Evolutionary conservation across 225 moss, liverwort and hornwort genomes (phyloP), one percentile per base, ranked within the genome.

Genomic region (Climacium dendroides): DNA sequence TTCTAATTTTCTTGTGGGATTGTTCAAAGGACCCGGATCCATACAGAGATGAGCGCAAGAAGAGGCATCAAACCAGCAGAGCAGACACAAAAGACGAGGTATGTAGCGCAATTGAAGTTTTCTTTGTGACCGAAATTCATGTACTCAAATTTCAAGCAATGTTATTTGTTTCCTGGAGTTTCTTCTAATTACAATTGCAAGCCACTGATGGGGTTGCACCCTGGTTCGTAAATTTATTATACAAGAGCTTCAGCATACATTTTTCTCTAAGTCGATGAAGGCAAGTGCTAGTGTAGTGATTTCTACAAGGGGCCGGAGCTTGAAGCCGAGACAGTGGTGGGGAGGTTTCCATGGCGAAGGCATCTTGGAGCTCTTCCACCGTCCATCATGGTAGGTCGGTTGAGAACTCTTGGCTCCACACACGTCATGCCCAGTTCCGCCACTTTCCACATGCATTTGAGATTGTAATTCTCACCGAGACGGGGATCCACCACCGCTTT

Each of bases 341-440:
- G 28, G 62, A 88, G 43, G 43, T 78, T 83, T 91, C 88, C 72
- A 92, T 35, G 32, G 69, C 76, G 52, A 92, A 80, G 70, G 91
- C 94, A 18, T 87, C 88, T 45, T 83, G 86, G 60, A 94, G 93
- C 58, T 88, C 89, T 29, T 79, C 79, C 73, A 93, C 89, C 18
- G 19, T 83, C 70, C 6, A 79, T 67, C 90, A 94, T 94, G 76
- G 89, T 70, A 24, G 94, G 93, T 80, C 93, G 82, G 85, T 93
- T 88, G 59, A 74, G 47, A 35, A 85, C 58, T 84, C 84, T 88
- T 15, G 92, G 90, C 86, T 93, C 89, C 86, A 94, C 93, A 60
- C 92, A 93, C 75, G 52, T 76, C 93, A 94, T 88, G 78, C 89
- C 93, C 24, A 90, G 85, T 63, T 93, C 90, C 30, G 89, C 92